Evolutionary conservation across 768 basidiomycete genomes (phyloP).

Genomic region (Mycena chlorophos): DNA sequence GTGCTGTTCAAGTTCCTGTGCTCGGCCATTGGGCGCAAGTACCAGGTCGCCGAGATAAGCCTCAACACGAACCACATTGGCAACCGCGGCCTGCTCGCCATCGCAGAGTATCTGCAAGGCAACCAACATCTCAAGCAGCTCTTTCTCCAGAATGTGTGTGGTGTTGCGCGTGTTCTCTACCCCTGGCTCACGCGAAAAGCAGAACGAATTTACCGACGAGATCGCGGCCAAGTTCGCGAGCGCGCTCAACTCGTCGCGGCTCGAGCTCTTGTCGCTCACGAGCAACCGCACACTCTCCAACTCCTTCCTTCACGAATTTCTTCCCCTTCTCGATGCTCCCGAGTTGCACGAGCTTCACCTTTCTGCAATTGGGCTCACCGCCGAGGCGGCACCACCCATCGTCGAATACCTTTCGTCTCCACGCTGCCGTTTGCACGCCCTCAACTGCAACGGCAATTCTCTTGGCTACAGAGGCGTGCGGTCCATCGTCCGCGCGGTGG

Average conservation of each 20-base stretch:
- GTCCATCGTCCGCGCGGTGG: constrained; percentile 46
- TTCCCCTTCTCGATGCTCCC: constrained; percentile 50
- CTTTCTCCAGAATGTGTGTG: constrained; percentile 58
- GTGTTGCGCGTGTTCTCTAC: not conserved
- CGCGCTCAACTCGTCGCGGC: constrained; percentile 55
- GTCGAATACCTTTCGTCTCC: constrained; percentile 51
- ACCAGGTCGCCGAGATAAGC: constrained; percentile 54
- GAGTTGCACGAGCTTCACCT: constrained; percentile 56
- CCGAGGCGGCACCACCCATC: constrained; percentile 41
- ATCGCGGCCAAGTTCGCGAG: constrained; percentile 39
- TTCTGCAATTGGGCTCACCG: constrained; percentile 51
- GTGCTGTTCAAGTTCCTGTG: constrained; percentile 54
- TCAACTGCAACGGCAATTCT: constrained; percentile 58
- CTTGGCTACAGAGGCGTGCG: constrained; percentile 48
- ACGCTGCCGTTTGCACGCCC: constrained; percentile 47
- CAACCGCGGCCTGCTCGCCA: constrained; percentile 53
- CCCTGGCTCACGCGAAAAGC: constrained; percentile 25
- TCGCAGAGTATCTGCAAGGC: constrained; percentile 49
- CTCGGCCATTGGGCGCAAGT: constrained; percentile 46
- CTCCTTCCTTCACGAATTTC: constrained; percentile 46
- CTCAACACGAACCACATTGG: constrained; percentile 60
- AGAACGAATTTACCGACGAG: constrained; percentile 45
- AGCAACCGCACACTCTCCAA: constrained; percentile 53
- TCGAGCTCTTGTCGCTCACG: constrained; percentile 53
- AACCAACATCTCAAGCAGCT: constrained; percentile 50